These are phyloP conservation scores for Anthracocystis walkeri DNA, from an alignment of 1,284 basidiomycete species.

Conservation along the genomic window DNA sequence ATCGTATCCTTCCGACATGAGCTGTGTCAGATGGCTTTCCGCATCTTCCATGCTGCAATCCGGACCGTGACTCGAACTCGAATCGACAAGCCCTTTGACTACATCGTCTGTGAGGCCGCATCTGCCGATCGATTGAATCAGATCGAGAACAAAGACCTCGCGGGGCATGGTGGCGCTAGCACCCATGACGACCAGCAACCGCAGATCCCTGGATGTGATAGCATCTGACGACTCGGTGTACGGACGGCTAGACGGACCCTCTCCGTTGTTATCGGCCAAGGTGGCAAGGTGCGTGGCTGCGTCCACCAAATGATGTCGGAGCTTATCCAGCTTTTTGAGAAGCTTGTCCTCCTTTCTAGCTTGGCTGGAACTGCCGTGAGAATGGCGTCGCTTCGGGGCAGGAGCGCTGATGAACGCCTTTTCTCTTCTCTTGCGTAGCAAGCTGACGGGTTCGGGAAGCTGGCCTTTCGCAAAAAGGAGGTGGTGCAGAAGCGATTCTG, in stretches of 20 bases:
- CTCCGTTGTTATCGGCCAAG: constrained; percentile 22
- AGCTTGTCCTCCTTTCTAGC: constrained; percentile 21
- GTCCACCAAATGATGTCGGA: constrained; percentile 17
- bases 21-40: neutral
- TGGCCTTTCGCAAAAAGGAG: constrained; percentile 53
- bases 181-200: constrained; percentile 39
- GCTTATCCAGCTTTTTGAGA: constrained; percentile 30
- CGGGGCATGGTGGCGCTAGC: constrained; percentile 37
- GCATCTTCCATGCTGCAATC: neutral
- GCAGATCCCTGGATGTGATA: constrained; percentile 12
- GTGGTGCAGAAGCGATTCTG: constrained; percentile 43
- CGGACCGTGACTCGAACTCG: neutral
- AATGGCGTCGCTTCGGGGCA: neutral
- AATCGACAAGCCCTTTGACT: neutral
- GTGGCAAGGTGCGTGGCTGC: constrained; percentile 17
- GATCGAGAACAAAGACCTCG: constrained; percentile 35
- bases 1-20: constrained; percentile 14
- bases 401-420: neutral
- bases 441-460: constrained; percentile 44
- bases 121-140: constrained; percentile 23
- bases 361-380: constrained; percentile 12
- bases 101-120: constrained; percentile 2
- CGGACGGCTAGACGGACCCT: constrained; percentile 24
- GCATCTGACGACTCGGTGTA: neutral
- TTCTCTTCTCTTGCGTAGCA: constrained; percentile 19